phyloP scores from a whole-genome alignment of 106 monocot species.

The Dendrobium huoshanense region DNA sequence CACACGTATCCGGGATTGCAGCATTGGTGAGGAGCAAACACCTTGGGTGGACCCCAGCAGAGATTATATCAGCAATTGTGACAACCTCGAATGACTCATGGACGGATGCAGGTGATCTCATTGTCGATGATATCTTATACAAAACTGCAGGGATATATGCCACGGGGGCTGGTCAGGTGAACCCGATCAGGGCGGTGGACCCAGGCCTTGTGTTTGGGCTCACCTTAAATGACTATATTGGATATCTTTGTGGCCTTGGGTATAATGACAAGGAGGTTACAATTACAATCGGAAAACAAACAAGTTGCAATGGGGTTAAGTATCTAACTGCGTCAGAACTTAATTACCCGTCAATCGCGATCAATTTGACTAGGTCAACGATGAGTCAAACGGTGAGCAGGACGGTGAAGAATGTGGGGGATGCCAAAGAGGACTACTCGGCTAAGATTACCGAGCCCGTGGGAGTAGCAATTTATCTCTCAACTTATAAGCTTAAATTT shows the following conservation, averaged over 20 bases:
- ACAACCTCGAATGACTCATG: too few relatives aligned
- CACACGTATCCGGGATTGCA: too few relatives aligned
- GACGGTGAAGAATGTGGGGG: neutral
- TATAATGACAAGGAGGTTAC: conserved; percentile 3
- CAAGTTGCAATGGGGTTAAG: neutral
- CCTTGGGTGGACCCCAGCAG: too few relatives aligned
- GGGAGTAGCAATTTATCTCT: neutral
- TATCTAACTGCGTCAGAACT: neutral
- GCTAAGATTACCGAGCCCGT: neutral
- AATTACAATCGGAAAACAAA: neutral
- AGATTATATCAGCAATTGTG: too few relatives aligned
- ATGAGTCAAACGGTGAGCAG: neutral
- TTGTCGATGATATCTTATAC: too few relatives aligned
- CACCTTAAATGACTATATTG: neutral
- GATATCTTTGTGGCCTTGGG: conserved; percentile 9
- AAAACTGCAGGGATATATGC: too few relatives aligned
- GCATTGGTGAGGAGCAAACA: too few relatives aligned
- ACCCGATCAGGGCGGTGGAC: too few relatives aligned
- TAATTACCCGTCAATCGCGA: conserved; percentile 13
- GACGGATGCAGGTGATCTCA: too few relatives aligned
- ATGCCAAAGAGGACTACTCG: neutral
- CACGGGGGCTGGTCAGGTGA: too few relatives aligned
- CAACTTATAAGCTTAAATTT: neutral
- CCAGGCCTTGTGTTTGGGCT: too few relatives aligned
- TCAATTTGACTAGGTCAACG: neutral